Evolutionary conservation across 805 yeast genomes (phyloP), one percentile per base, ranked within the genome.

Genomic region (Ogataea pini): DNA sequence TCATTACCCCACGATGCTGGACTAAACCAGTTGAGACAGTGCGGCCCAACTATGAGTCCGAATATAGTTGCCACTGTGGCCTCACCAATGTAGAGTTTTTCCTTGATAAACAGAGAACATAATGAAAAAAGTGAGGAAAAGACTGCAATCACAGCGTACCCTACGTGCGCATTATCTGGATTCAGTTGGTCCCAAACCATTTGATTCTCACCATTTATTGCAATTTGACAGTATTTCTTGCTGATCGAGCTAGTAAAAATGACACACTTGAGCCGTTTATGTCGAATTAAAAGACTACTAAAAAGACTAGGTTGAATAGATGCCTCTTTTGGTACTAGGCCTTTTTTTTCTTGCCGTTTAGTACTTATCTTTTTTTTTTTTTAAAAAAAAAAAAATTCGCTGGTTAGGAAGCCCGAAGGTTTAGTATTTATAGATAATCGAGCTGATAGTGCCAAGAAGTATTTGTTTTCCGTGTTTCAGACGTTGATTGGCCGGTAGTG

Each of bases 51-150:
- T 8, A 82, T 76, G 7, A 80, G 67, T 1, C 89, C 89, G 31
- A 80, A 82, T 1, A 83, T 64, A 9, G 85, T 71, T 3, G 87
- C 85, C 22, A 82, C 84, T 0, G 85, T 72, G 14, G 88, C 85
- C 63, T 83, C 88, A 46, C 86, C 85, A 17, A 83, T 73, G 60
- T 77, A 83, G 17, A 82, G 62, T 38, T 71, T 67, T 59, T 83
- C 87, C 50, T 79, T 80, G 29, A 83, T 78, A 52, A 81, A 75
- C 25, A 78, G 72, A 3, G 88, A 83, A 32, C 76, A 72, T 9
- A 82, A 64, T 16, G 87, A 81, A 56, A 81, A 82, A 10, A 78
- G 57, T 3, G 83, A 72, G 36, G 82, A 70, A 56, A 81, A 83
- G 13, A 82, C 79, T 17, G 87, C 87, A 12, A 82, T 71, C 56